Percentiles rank a stretch among this genome's conserved stretches.
These are phyloP conservation scores for Euphrasia arctica DNA, from an alignment of 305 asterid species.

Conservation along the genomic window DNA sequence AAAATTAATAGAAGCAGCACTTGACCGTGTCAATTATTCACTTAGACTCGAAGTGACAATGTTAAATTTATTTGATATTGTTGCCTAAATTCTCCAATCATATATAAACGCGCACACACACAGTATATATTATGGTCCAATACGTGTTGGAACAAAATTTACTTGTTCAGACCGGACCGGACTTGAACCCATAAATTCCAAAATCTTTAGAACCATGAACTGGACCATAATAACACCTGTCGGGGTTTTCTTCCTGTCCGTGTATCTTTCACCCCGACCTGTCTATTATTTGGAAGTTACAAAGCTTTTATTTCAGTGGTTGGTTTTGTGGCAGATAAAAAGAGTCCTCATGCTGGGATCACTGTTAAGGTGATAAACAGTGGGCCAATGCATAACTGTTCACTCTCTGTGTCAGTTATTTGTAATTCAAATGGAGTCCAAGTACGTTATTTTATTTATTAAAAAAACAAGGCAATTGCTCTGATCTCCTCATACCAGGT, in stretches of 20 bases:
- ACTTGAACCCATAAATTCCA: background rate
- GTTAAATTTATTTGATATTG: too few relatives aligned
- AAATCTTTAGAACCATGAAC: background rate
- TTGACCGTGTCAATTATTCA: too few relatives aligned
- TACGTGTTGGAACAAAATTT: background rate
- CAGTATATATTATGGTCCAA: too few relatives aligned
- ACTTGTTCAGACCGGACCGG: background rate
- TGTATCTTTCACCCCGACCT: background rate
- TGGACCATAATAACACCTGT: background rate
- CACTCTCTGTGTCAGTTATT: slow-evolving; percentile 77
- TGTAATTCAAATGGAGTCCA: slow-evolving; percentile 67
- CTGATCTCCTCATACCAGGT: slow-evolving; percentile 13
- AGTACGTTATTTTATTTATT: slow-evolving; percentile 37
- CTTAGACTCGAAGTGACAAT: too few relatives aligned
- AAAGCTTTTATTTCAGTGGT: slow-evolving; percentile 21
- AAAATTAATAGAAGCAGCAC: too few relatives aligned
- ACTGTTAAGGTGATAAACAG: slow-evolving; percentile 61
- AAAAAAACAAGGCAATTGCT: background rate
- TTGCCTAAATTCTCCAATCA: too few relatives aligned
- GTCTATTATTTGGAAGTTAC: slow-evolving; percentile 13
- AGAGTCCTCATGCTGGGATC: slow-evolving; percentile 62
- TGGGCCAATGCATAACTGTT: slow-evolving; percentile 55
- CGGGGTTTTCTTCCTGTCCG: background rate
- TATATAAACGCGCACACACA: too few relatives aligned
- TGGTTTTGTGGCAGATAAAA: slow-evolving; percentile 57